These are phyloP conservation scores for Sideroxylon spinosum DNA, from an alignment of 179 eudicot species.

Conservation along the genomic window DNA sequence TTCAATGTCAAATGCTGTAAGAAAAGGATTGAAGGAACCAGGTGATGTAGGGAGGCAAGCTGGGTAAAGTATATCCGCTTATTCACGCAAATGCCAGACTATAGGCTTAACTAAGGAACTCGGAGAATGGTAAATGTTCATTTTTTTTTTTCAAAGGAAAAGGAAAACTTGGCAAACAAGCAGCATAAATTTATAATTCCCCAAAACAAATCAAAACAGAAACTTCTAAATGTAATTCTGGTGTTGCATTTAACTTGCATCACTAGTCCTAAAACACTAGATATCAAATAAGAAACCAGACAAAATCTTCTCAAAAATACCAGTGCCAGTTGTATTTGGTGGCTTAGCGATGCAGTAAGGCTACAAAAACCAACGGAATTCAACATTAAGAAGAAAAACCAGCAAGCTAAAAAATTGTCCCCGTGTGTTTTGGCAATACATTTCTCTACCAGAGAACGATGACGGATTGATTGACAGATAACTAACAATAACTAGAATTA, in stretches of 20 bases:
- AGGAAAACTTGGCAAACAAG: too few relatives aligned
- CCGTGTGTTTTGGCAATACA: not conserved
- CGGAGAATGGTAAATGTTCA: too few relatives aligned
- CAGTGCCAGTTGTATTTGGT: not conserved
- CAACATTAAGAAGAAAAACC: not conserved
- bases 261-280: not conserved
- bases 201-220: too few relatives aligned
- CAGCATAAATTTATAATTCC: too few relatives aligned
- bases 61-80: too few relatives aligned
- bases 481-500: not conserved
- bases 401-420: not conserved
- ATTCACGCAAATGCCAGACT: too few relatives aligned
- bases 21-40: not conserved
- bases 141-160: too few relatives aligned
- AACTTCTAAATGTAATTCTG: too few relatives aligned
- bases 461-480: not conserved
- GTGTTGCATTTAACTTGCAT: too few relatives aligned
- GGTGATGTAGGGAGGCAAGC: too few relatives aligned
- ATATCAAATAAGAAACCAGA: not conserved
- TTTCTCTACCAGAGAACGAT: not conserved
- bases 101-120: too few relatives aligned
- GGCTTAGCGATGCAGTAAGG: not conserved
- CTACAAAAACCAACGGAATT: not conserved
- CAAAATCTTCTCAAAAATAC: too few relatives aligned
- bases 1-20: constrained; percentile 21